phyloP scores from a whole-genome alignment of 2,329 filamentous ascomycete genomes.

The Fusarium tricinctum region DNA sequence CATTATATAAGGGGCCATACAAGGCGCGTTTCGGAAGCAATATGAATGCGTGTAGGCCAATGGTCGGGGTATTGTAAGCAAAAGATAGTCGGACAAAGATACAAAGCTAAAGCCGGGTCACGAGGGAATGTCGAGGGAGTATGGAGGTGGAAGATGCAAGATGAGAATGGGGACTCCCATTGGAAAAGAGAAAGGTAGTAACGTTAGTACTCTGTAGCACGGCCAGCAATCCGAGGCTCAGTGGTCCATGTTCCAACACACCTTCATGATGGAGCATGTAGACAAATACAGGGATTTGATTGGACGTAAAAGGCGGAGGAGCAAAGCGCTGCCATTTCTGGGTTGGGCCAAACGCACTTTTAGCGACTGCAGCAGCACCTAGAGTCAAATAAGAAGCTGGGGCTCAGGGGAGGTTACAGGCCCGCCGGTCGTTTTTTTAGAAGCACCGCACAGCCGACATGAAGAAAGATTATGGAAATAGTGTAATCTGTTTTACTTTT shows the following conservation, averaged over 20 bases:
- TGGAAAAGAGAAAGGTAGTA: slow-evolving; percentile 39
- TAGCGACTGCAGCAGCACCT: slow-evolving; percentile 25
- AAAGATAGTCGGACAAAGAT: background rate
- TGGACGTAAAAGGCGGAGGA: slow-evolving; percentile 27
- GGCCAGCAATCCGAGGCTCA: slow-evolving; percentile 43
- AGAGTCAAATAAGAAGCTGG: slow-evolving; percentile 26
- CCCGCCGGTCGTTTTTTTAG: slow-evolving; percentile 6
- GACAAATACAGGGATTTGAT: slow-evolving; percentile 24
- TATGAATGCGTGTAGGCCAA: slow-evolving; percentile 28
- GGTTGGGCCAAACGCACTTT: slow-evolving; percentile 10
- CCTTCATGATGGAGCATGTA: slow-evolving; percentile 41
- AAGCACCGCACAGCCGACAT: slow-evolving; percentile 17
- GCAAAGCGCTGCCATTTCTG: slow-evolving; percentile 10
- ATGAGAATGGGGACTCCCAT: slow-evolving; percentile 37
- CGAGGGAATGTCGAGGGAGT: slow-evolving; percentile 17
- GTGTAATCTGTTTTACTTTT: background rate
- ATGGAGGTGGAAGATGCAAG: slow-evolving; percentile 37
- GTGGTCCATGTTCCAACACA: slow-evolving; percentile 32
- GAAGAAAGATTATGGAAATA: background rate
- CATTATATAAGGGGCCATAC: slow-evolving; percentile 54
- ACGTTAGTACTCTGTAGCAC: slow-evolving; percentile 21
- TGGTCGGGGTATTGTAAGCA: slow-evolving; percentile 2
- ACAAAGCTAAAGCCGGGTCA: slow-evolving; percentile 28
- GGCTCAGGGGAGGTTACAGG: slow-evolving; percentile 24
- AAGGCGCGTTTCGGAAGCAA: slow-evolving; percentile 44